Evolutionary conservation across 768 basidiomycete species (phyloP).

Genomic region (Boletellus sp.): DNA sequence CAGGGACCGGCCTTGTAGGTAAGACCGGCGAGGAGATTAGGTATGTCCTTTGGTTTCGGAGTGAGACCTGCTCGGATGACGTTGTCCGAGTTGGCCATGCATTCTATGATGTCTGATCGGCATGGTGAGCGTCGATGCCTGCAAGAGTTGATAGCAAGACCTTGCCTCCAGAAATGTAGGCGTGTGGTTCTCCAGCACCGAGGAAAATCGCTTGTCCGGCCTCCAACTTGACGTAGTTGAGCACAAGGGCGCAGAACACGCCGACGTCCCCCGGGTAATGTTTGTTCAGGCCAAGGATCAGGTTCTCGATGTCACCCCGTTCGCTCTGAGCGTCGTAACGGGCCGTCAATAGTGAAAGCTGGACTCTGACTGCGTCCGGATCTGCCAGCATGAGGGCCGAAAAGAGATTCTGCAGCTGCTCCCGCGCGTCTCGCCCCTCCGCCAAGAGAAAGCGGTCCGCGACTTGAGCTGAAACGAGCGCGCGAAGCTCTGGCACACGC

Average conservation of each 20-base stretch:
- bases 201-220: conserved; percentile 92
- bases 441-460: conserved; percentile 50
- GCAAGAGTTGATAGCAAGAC: not conserved
- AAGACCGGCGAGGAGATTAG: conserved; percentile 81
- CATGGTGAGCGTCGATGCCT: not conserved
- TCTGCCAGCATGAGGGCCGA: conserved; percentile 82
- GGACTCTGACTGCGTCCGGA: conserved; percentile 43
- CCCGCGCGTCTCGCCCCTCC: conserved; percentile 33
- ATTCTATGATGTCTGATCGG: conserved; percentile 87
- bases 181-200: conserved; percentile 95
- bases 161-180: conserved; percentile 90
- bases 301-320: conserved; percentile 50
- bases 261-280: conserved; percentile 95
- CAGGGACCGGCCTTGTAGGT: conserved; percentile 77
- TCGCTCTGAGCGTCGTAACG: conserved; percentile 54
- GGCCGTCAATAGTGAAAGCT: conserved; percentile 54
- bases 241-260: conserved; percentile 83
- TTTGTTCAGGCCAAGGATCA: conserved; percentile 57
- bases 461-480: conserved; percentile 60
- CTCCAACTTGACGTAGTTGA: conserved; percentile 79
- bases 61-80: conserved; percentile 98
- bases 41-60: conserved; percentile 92
- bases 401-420: conserved; percentile 72
- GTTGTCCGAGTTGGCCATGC: conserved; percentile 99
- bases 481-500: conserved; percentile 70